A percentile compares a stretch with the other conserved stretches of the same genome.
phyloP scores from a whole-genome alignment of 2,329 filamentous ascomycete genomes.

The Pseudogymnoascus sp. region DNA sequence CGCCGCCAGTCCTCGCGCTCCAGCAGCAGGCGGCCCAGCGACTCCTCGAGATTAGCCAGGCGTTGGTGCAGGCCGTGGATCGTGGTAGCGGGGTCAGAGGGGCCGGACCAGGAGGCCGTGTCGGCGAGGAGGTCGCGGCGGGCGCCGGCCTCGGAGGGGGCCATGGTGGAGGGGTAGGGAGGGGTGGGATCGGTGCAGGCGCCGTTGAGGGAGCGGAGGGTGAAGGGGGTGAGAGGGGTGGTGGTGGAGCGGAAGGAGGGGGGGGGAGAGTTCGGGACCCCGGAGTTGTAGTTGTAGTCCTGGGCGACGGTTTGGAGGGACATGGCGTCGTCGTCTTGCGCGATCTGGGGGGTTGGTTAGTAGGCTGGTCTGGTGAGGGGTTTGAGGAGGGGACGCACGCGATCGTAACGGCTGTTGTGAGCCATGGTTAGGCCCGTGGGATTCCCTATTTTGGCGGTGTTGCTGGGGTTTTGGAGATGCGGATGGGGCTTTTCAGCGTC shows the following conservation, averaged over 20 bases:
- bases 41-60: background rate
- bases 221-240: too few relatives aligned
- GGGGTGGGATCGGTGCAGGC: too few relatives aligned
- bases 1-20: background rate
- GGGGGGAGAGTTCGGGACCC: slow-evolving; percentile 3
- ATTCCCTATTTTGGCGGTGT: background rate
- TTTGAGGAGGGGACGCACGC: background rate
- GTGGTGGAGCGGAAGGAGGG: slow-evolving; percentile 9
- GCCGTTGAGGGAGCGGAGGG: too few relatives aligned
- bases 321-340: slow-evolving; percentile 1
- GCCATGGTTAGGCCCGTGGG: background rate
- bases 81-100: background rate
- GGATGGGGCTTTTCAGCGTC: background rate
- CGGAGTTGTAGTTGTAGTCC: slow-evolving; percentile 8
- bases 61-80: background rate
- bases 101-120: background rate
- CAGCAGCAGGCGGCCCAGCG: background rate
- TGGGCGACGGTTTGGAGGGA: slow-evolving; percentile 4
- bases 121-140: background rate
- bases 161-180: too few relatives aligned
- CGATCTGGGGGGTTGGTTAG: background rate
- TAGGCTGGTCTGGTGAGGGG: background rate
- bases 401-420: background rate
- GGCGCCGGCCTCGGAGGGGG: background rate
- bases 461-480: background rate